A percentile compares a stretch with the other conserved stretches of the same genome.
Conservation (phyloP, 225 moss, liverwort and hornwort species). For the Anthoceros angustus region DNA sequence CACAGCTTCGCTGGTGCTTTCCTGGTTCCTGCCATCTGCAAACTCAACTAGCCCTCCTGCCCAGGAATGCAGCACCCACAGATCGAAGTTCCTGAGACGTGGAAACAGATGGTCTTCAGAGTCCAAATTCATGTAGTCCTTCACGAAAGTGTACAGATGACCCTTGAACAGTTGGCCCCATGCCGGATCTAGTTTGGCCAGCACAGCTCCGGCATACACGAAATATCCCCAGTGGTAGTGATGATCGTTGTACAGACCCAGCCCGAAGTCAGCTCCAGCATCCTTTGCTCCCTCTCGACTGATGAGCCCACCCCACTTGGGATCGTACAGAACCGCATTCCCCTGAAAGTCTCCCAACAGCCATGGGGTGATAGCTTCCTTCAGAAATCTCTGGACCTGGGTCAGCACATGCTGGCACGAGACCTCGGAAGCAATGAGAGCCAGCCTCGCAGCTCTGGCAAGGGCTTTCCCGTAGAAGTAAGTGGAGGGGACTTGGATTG, state of each 20-base stretch:
- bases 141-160: conserved; percentile 55
- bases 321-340: conserved; percentile 17
- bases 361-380: background rate
- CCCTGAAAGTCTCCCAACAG: background rate
- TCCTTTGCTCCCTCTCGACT: conserved; percentile 62
- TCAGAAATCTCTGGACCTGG: background rate
- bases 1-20: conserved; percentile 83
- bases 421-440: background rate
- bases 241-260: conserved; percentile 82
- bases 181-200: conserved; percentile 58
- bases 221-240: conserved; percentile 92
- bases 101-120: conserved; percentile 27
- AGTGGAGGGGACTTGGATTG: conserved; percentile 49
- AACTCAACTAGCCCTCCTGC: conserved; percentile 82
- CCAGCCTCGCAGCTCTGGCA: conserved; percentile 2
- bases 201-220: conserved; percentile 83
- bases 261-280: conserved; percentile 71
- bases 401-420: background rate
- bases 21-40: conserved; percentile 84
- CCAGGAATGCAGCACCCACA: conserved; percentile 81
- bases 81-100: conserved; percentile 70
- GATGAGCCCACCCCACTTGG: conserved; percentile 74
- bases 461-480: conserved; percentile 59
- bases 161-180: conserved; percentile 52
- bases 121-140: conserved; percentile 59